Evolutionary conservation across 257 asterid genomes (phyloP).

Genomic region (Petrea volubilis): DNA sequence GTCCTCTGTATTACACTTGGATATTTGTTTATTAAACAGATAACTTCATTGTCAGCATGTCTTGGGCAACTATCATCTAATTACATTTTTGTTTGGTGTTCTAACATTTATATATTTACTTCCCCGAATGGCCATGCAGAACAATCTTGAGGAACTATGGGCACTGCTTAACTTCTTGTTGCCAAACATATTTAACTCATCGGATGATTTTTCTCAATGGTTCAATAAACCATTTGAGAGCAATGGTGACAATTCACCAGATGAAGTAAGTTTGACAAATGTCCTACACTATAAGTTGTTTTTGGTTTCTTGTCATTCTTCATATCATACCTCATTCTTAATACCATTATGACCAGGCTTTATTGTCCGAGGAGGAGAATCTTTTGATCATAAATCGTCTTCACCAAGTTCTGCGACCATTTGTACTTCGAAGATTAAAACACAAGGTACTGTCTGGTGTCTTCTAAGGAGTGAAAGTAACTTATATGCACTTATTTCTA

Average conservation of each 20-base stretch:
- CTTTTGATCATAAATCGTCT: conserved; percentile 96
- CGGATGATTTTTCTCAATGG: conserved; percentile 99
- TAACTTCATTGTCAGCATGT: not conserved
- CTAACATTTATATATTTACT: conserved; percentile 13
- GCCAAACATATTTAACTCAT: conserved; percentile 96
- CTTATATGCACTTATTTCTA: conserved; percentile 1
- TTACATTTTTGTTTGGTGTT: conserved; percentile 18
- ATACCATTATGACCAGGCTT: conserved; percentile 58
- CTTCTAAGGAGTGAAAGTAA: conserved; percentile 5
- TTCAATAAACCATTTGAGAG: conserved; percentile 97
- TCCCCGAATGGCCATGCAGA: conserved; percentile 49
- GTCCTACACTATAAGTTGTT: not conserved
- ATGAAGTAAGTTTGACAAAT: conserved; percentile 56
- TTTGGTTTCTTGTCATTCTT: conserved; percentile 14
- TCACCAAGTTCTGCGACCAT: conserved; percentile 99
- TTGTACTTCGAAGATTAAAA: conserved; percentile 94
- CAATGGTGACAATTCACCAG: conserved; percentile 85
- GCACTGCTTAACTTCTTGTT: conserved; percentile 96
- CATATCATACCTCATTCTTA: conserved; percentile 21
- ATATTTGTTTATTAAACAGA: conserved; percentile 10
- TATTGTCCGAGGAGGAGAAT: conserved; percentile 98
- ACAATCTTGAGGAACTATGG: conserved; percentile 99
- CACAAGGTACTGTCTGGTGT: conserved; percentile 72
- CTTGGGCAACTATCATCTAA: not conserved
- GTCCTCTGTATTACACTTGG: not conserved